Evolutionary conservation across 345 rosid genomes (phyloP), one percentile per base, ranked within the genome.

Genomic region (Citropsis articulata): DNA sequence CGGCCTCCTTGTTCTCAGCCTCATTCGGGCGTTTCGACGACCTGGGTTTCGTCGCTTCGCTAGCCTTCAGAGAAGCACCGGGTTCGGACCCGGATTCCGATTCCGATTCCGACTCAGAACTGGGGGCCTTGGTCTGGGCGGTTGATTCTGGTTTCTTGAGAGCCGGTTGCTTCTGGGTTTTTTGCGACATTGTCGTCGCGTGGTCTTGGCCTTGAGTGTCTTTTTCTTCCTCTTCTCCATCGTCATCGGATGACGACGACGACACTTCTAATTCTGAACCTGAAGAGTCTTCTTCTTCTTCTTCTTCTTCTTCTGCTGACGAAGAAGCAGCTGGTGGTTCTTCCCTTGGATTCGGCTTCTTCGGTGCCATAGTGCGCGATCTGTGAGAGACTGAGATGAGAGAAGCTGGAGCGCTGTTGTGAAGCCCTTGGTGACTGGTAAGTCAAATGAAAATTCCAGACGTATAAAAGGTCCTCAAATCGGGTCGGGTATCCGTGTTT

Each of bases 291-390:
- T 27, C 65, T 4, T 77, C 84, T 9, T 86, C 85, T 31, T 82
- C 88, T 40, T n/a, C 38, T 4, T 77, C 90, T 5, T 60, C 65
- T 24, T 77, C 84, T 7, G 80, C 88, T 38, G 73, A 68, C 2
- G 82, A 77, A 33, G 85, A 75, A 75, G 84, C 84, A 16, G 79
- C 57, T 0, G 80, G 89, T 14, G 85, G 85, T 0, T 78, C 38
- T 48, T 82, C 87, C 40, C 69, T 65, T 6, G 85, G 85, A 50
- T 79, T 56, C 4, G 68, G 35, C 0, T 81, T 81, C 61, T 82
- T 84, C 0, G 84, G 85, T 16, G 85, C 78, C 89, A 86, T 82
- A n/a, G 35, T 14, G 72, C 3, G 50, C 13, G 18, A 53, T 18
- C 21, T 18, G 22, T 5, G 22, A 18, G 57, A 53, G 57, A 53